Base-by-base conservation (phyloP, 495 filamentous ascomycete species). In the Diplogelasinospora grovesii region DNA sequence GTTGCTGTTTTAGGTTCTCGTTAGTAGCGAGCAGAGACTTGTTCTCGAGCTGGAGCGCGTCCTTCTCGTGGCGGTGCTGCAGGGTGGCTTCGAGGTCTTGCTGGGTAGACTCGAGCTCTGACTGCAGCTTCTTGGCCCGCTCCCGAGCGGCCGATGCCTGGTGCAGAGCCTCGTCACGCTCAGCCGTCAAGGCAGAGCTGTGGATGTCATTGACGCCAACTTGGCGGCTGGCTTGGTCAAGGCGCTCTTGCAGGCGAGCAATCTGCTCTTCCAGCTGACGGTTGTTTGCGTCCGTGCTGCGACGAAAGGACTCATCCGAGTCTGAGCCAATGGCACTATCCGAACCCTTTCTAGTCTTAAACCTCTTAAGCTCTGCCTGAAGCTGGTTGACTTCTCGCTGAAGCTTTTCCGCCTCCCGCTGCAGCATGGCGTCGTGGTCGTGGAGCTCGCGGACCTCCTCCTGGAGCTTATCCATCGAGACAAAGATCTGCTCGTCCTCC, bases 381-480 rank as follows among this genome's bases (percentile, higher is more conserved):
- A 70, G 64, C 6, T 53, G 55, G 27, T 60, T 52, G 11, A 73
- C 58, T 40, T 71, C 64, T 8, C 64, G 52, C 43, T 71, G 66
- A 8, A 73, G 57, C 32, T 63, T 66, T 43, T 67, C 66, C 1
- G 68, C 66, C 41, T 73, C 67, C 31, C 62, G 60, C 34, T 70
- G 63, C 7, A 73, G 55, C 41, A 69, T 52, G 14, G 69, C 67
- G 35, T 71, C 64, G 43, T 73, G 69, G 29, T 73, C 68, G 36
- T 70, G 66, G 32, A 71, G 52, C 37, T 66, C 60, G 34, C 64
- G 52, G 36, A 73, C 63, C 42, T 73, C 69, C 22, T 70, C 65
- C 36, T 64, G 68, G 66, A 73, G 70, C 67, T 70, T 73, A 69
- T 73, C 69, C 56, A 71, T 52, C 8, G 68, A 70, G 19, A 70